Evolutionary conservation across 192 early-diverging fungal species (phyloP).

Genomic region (Podila epigama): DNA sequence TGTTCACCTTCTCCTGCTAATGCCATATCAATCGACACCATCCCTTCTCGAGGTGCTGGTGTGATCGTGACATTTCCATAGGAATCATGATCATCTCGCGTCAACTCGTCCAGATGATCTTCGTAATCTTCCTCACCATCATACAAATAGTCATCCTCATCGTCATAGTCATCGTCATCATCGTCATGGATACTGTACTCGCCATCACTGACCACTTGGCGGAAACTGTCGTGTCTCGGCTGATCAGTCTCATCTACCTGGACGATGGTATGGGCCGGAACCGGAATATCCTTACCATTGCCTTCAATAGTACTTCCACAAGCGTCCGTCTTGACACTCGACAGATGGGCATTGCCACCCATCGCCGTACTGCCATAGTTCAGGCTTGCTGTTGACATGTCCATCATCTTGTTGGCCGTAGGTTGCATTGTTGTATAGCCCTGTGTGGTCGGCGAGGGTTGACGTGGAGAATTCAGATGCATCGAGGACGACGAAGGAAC

Average conservation of each 20-base stretch:
- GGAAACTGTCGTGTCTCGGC: constrained; percentile 25
- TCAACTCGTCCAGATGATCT: not conserved
- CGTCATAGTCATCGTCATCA: constrained; percentile 16
- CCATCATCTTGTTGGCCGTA: constrained; percentile 33
- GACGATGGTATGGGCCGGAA: constrained; percentile 9
- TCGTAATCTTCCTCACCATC: constrained; percentile 25
- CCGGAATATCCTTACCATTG: not conserved
- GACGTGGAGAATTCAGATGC: not conserved
- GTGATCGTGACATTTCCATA: not conserved
- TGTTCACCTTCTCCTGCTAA: constrained; percentile 2
- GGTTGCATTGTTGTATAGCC: constrained; percentile 26
- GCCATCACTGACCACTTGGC: constrained; percentile 48
- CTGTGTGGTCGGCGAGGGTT: not conserved
- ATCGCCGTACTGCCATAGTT: constrained; percentile 32
- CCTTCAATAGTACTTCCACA: not conserved
- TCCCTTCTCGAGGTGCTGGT: not conserved
- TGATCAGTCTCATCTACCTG: not conserved
- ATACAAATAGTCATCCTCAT: constrained; percentile 28
- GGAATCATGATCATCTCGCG: not conserved
- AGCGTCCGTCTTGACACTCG: constrained; percentile 25
- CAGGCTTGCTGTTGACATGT: not conserved
- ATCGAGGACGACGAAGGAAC: not conserved
- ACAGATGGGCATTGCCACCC: constrained; percentile 2
- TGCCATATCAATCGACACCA: constrained; percentile 42
- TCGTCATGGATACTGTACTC: constrained; percentile 33